Base-by-base conservation (phyloP, 208 protist genomes). In the Trypanosoma melophagium region DNA sequence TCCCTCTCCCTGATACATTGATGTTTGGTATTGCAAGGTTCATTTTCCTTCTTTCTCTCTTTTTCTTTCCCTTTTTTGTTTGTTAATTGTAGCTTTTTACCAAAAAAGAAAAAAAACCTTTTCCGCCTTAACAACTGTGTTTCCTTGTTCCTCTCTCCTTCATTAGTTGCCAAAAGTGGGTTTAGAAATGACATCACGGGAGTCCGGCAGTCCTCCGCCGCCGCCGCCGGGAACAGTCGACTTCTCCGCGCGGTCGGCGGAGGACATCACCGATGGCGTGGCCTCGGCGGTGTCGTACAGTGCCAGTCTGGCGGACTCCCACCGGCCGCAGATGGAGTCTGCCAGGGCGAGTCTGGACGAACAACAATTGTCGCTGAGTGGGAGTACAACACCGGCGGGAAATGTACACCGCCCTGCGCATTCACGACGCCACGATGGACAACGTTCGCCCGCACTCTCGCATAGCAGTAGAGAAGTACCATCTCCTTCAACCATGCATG, bases 11-110 rank as follows among this genome's bases (percentile, higher is more conserved):
- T 35, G 28, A 35, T 5, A 35, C 5, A 35, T 35, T 35, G 28
- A 35, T 35, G 1, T 35, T 35, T 35, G 3, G 7, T 24, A 2
- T 55, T 44, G 7, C 8, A n/a, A 17, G 42, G 4, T 8, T 42
- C 60, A 55, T 3, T 66, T 28, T n/a, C 7, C 25, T 25, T 25
- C 25, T 61, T 17, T 40, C 44, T 42, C 25, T 51, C 51, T 65
- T 54, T 22, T 54, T 60, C n/a, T 22, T 58, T 21, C 16, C 0
- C 25, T 73, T 9, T 40, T 19, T 45, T 55, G 13, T 24, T 19
- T 56, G 40, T 42, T n/a, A 17, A 52, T 21, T 35, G 24, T 14
- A 25, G 12, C 50, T 19, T 59, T 57, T 25, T 44, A n/a, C 4
- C 3, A 21, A 51, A 31, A 52, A 47, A 31, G 10, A 47, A 47